Base-by-base conservation (phyloP, 352 stramenopile genomes). In the Aphanomyces euteiches region DNA sequence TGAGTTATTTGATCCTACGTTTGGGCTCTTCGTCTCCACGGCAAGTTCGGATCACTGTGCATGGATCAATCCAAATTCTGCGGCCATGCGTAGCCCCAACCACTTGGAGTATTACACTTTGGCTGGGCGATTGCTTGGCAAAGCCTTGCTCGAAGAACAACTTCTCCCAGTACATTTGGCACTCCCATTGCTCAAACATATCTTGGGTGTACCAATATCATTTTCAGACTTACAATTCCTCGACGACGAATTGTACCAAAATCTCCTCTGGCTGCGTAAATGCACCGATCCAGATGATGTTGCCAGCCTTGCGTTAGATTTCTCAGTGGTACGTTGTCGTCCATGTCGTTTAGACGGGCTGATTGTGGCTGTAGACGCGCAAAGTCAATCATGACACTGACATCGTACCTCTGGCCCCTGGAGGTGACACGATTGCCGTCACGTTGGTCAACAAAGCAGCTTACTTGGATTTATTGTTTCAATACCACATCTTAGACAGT, bases 401-500 rank as follows among this genome's bases (percentile, higher is more conserved):
- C 56, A 65, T 90, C n/a, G 75, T 89, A 50, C 73, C 85, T 19
- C 82, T 83, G 36, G 85, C 87, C 19, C 75, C 81, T 0, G 90
- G 78, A 38, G 97, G 96, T 3, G 77, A 79, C 8, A 80, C 96
- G 53, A 90, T 98, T 40, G 83, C 97, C 45, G 93, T 99, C 4
- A 98, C 90, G 36, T 88, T 92, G 15, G 90, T 96, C 47, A 99
- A 99, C 83, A 90, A 98, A 40, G 80, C 85, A 4, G 84, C 96
- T 54, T 99, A 98, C 67, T 73, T 99, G 47, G 92, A 98, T 56
- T 82, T 91, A 7, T 78, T 95, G 39, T 91, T 99, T 67, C 98
- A 98, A 77, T 98, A 99, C 75, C 81, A 96, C 66, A 81, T 99
- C 13, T 78, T 99, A 12, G 95, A 90, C 60, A 92, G 94, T 43